Conservation (phyloP, 2,329 filamentous ascomycete genomes). For the Ambrosiella xylebori region DNA sequence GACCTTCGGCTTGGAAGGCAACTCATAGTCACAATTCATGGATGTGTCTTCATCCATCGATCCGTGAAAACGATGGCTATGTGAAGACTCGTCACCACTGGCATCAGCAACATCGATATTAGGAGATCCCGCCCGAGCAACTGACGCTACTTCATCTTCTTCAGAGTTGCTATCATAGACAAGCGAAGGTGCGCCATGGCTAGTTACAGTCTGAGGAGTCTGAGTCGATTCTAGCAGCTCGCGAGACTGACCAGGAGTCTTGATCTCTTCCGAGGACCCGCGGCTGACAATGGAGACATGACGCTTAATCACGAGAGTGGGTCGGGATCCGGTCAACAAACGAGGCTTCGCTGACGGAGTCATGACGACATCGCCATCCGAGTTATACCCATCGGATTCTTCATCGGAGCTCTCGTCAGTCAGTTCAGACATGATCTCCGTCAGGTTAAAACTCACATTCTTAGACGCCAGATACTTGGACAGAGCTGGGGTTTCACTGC, state of each 20-base stretch:
- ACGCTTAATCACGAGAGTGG: slow-evolving; percentile 11
- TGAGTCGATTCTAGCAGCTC: slow-evolving; percentile 36
- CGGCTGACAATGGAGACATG: slow-evolving; percentile 8
- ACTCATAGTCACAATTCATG: slow-evolving; percentile 5
- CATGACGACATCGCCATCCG: slow-evolving; percentile 2
- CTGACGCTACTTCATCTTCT: slow-evolving; percentile 30
- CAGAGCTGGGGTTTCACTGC: slow-evolving; percentile 9
- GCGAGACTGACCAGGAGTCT: slow-evolving; percentile 17
- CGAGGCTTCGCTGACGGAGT: not conserved
- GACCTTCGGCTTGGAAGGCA: not conserved
- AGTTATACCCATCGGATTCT: slow-evolving; percentile 5
- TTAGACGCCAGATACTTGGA: slow-evolving; percentile 12
- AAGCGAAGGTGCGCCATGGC: slow-evolving; percentile 62
- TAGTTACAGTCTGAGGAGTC: slow-evolving; percentile 51
- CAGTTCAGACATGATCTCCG: slow-evolving; percentile 8
- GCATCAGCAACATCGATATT: slow-evolving; percentile 11
- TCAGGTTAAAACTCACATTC: slow-evolving; percentile 10
- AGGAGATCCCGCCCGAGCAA: slow-evolving; percentile 9
- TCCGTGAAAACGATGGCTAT: not conserved
- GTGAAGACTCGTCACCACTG: slow-evolving; percentile 9
- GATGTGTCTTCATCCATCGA: slow-evolving; percentile 5
- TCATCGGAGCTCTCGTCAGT: slow-evolving; percentile 6
- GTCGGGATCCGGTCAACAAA: not conserved
- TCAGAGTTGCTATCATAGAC: slow-evolving; percentile 70
- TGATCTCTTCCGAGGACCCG: slow-evolving; percentile 9